Percentiles rank a stretch among this genome's conserved stretches.
Conservation (phyloP, 352 stramenopile species). For the Aphanomyces euteiches region DNA sequence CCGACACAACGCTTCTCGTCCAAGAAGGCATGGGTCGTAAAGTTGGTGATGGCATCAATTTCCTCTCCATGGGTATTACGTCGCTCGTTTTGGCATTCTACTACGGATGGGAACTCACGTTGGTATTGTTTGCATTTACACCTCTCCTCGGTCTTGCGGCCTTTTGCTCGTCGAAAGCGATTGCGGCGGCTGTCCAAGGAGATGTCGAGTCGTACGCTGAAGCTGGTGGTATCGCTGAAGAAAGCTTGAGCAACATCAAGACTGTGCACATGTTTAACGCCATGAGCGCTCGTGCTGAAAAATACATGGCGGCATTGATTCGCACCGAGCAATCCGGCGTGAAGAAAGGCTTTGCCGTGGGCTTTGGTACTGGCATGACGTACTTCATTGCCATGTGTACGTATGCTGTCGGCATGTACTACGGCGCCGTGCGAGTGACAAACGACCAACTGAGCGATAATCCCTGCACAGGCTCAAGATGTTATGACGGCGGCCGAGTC, state of each 20-base stretch:
- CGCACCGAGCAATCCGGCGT: slow-evolving; percentile 21
- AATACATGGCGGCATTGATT: slow-evolving; percentile 14
- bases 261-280: slow-evolving; percentile 30
- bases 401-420: slow-evolving; percentile 42
- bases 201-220: slow-evolving; percentile 25
- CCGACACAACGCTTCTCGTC: slow-evolving; percentile 46
- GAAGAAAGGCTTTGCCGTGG: slow-evolving; percentile 26
- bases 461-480: slow-evolving; percentile 38
- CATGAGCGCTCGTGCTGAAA: neutral
- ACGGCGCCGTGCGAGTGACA: slow-evolving; percentile 31
- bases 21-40: slow-evolving; percentile 64
- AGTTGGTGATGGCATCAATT: slow-evolving; percentile 42
- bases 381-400: slow-evolving; percentile 40
- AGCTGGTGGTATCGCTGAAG: slow-evolving; percentile 26
- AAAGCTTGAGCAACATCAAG: slow-evolving; percentile 25
- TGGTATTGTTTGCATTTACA: slow-evolving; percentile 41
- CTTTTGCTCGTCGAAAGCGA: slow-evolving; percentile 28
- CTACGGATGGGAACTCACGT: slow-evolving; percentile 40
- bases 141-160: slow-evolving; percentile 39
- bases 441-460: slow-evolving; percentile 33
- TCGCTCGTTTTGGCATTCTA: slow-evolving; percentile 35
- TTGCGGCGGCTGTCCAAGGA: slow-evolving; percentile 17
- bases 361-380: slow-evolving; percentile 33
- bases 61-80: slow-evolving; percentile 33
- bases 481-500: slow-evolving; percentile 64